Evolutionary conservation across 495 filamentous ascomycete species (phyloP), one percentile per base, ranked within the genome.

Genomic region (Ramalina peruviana): DNA sequence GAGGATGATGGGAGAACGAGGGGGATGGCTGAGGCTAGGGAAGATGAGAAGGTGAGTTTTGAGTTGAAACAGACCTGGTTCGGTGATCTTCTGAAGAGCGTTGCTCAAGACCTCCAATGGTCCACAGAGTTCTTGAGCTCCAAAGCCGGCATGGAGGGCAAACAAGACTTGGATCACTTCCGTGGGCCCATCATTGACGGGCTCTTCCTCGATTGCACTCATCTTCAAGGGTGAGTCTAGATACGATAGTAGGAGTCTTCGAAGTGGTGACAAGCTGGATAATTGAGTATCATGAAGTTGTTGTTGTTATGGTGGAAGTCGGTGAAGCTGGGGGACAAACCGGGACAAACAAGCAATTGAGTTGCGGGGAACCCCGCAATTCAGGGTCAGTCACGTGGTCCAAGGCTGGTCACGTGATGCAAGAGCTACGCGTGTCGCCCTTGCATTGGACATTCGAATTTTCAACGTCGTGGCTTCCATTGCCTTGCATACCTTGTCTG

Each of bases 81-180:
- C 79, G 51, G 77, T 73, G 46, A 69, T 66, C 45, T 84, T 73
- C 53, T 84, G 79, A 46, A 67, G 68, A 54, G 80, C 76, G 30
- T 64, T 65, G 51, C 60, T 68, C 45, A 86, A 67, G 52, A 79
- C 71, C 63, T 84, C 80, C 36, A 83, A 67, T n/a, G 82, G 79
- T 40, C 81, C 82, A 40, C 71, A 69, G 56, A 83, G 75, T 67
- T 85, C 81, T 58, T 83, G 58, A 17, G 68, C 63, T 57, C 75
- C 68, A 57, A 76, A 71, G 46, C 62, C 62, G 6, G 62, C 57
- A 53, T 70, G 65, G 40, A 76, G 58, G 49, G 66, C 57, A 59
- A 78, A 67, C 50, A 78, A 65, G 48, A 78, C 73, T 62, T 74
- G 68, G 67, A 77, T 68, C 45, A 62, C 55, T n/a, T 53, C 51